phyloP scores from a whole-genome alignment of 1,284 basidiomycete genomes.

The Cutaneotrichosporon sp. region DNA sequence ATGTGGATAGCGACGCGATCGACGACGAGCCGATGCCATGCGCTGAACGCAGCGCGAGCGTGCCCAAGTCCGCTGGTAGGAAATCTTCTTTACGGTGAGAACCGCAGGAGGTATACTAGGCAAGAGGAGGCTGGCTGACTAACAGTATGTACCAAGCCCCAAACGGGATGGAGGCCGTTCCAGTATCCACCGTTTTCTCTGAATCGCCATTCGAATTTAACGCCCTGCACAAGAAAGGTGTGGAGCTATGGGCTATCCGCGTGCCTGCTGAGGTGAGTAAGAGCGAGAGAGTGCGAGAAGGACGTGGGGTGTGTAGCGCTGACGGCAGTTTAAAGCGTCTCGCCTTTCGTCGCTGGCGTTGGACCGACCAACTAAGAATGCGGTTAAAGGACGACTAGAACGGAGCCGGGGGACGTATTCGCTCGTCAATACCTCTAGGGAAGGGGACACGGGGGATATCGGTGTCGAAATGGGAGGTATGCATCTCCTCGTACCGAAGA shows the following conservation, averaged over 20 bases:
- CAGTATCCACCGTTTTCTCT: slow-evolving; percentile 23
- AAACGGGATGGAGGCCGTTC: slow-evolving; percentile 32
- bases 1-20: slow-evolving; percentile 5
- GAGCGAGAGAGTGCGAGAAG: neutral
- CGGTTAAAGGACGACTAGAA: slow-evolving; percentile 22
- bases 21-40: neutral
- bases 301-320: neutral
- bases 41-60: neutral
- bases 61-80: neutral
- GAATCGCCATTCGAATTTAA: slow-evolving; percentile 43
- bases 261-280: slow-evolving; percentile 38
- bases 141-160: slow-evolving; percentile 38
- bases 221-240: slow-evolving; percentile 26
- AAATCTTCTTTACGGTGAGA: neutral
- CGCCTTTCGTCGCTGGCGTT: slow-evolving; percentile 26
- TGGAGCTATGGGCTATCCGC: slow-evolving; percentile 47
- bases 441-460: slow-evolving; percentile 34
- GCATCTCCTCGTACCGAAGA: slow-evolving; percentile 38
- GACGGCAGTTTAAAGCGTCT: slow-evolving; percentile 37
- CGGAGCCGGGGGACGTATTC: slow-evolving; percentile 30
- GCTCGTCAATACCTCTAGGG: slow-evolving; percentile 22
- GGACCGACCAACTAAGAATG: neutral
- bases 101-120: no score
- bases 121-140: no score
- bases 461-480: slow-evolving; percentile 40